Evolutionary conservation across 2,329 filamentous ascomycete species (phyloP).

Genomic region (Byssochlamys sp.): DNA sequence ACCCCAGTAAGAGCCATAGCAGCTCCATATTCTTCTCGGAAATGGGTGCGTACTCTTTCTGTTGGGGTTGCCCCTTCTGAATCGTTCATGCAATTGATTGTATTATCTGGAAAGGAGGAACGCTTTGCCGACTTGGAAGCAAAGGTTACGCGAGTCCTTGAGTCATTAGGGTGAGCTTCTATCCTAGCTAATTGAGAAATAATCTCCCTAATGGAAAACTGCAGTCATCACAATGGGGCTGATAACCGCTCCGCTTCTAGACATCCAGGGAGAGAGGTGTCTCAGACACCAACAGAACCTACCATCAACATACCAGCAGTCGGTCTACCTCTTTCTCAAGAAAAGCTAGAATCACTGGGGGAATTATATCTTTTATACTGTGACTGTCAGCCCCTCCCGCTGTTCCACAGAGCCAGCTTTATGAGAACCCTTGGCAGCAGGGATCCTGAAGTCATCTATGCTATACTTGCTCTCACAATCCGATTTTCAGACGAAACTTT

Average conservation of each 20-base stretch:
- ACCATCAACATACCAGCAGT: neutral
- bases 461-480: slow-evolving; percentile 33
- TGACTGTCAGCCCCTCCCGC: slow-evolving; percentile 41
- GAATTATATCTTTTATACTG: slow-evolving; percentile 40
- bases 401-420: slow-evolving; percentile 38
- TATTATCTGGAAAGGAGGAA: slow-evolving; percentile 15
- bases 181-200: neutral
- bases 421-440: slow-evolving; percentile 30
- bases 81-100: neutral
- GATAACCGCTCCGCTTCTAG: slow-evolving; percentile 5
- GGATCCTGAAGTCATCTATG: slow-evolving; percentile 26
- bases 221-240: slow-evolving; percentile 2
- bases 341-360: slow-evolving; percentile 30
- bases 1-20: slow-evolving; percentile 5
- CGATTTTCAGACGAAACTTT: slow-evolving; percentile 31
- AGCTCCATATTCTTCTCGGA: slow-evolving; percentile 8
- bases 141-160: slow-evolving; percentile 26
- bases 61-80: neutral
- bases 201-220: slow-evolving; percentile 8
- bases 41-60: slow-evolving; percentile 10
- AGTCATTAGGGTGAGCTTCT: slow-evolving; percentile 23
- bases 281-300: neutral
- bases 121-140: slow-evolving; percentile 25
- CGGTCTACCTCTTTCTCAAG: slow-evolving; percentile 26
- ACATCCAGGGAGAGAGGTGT: neutral